A percentile compares a stretch with the other conserved stretches of the same genome.
phyloP scores from a whole-genome alignment of 768 basidiomycete species.

The Boletus rufocinnamomeus region DNA sequence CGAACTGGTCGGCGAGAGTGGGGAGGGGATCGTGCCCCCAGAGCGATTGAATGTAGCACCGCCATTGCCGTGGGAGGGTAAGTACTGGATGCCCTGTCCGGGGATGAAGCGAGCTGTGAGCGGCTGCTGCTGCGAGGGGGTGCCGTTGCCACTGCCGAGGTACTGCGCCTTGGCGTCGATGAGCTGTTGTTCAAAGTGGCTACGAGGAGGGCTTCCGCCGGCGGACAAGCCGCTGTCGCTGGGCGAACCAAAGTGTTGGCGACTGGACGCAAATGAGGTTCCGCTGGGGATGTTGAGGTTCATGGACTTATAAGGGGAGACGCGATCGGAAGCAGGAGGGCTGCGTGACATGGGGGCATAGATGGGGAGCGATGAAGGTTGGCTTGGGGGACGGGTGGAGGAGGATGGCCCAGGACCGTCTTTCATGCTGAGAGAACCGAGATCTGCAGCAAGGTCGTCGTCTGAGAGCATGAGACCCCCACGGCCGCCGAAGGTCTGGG shows the following conservation, averaged over 20 bases:
- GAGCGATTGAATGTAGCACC: slow-evolving; percentile 41
- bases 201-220: slow-evolving; percentile 51
- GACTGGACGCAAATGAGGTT: slow-evolving; percentile 42
- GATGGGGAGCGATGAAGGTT: slow-evolving; percentile 76
- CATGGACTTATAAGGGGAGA: slow-evolving; percentile 60
- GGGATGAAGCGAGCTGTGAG: slow-evolving; percentile 64
- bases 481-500: slow-evolving; percentile 44
- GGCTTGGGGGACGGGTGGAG: slow-evolving; percentile 57
- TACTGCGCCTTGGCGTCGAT: slow-evolving; percentile 44
- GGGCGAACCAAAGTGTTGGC: slow-evolving; percentile 56
- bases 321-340: slow-evolving; percentile 53
- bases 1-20: slow-evolving; percentile 52
- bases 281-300: slow-evolving; percentile 58
- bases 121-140: slow-evolving; percentile 32
- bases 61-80: slow-evolving; percentile 40
- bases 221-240: slow-evolving; percentile 59
- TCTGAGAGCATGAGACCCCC: slow-evolving; percentile 71
- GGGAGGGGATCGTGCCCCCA: slow-evolving; percentile 46
- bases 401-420: slow-evolving; percentile 40
- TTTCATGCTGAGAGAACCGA: slow-evolving; percentile 60
- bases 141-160: slow-evolving; percentile 23
- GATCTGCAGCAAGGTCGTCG: slow-evolving; percentile 76
- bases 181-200: slow-evolving; percentile 49
- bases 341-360: slow-evolving; percentile 70
- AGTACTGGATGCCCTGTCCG: slow-evolving; percentile 63